phyloP scores from a whole-genome alignment of 805 yeast species.

The Maudiozyma pseudohumilis region DNA sequence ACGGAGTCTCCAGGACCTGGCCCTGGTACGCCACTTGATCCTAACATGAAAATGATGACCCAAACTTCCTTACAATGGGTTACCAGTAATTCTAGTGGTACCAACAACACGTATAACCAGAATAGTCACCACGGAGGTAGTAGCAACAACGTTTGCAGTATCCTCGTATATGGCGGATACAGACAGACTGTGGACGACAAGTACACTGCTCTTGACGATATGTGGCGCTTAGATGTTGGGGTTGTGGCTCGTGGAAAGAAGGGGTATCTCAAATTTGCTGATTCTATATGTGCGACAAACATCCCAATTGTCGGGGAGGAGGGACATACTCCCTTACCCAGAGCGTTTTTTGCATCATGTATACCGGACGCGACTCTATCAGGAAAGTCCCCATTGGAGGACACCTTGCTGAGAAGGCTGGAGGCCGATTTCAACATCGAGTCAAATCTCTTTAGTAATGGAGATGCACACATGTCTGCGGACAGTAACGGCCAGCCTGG shows the following conservation, averaged over 20 bases:
- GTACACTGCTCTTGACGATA: conserved; percentile 32
- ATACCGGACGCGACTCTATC: conserved; percentile 15
- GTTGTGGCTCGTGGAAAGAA: conserved; percentile 30
- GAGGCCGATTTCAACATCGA: conserved; percentile 16
- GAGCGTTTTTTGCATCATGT: conserved; percentile 31
- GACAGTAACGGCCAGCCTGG: background rate
- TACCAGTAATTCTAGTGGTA: background rate
- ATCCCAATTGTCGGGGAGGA: conserved; percentile 8
- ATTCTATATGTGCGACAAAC: conserved; percentile 29
- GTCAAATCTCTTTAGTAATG: background rate
- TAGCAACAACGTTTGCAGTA: conserved; percentile 10
- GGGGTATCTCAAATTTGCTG: conserved; percentile 31
- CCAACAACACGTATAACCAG: background rate
- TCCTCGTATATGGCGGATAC: conserved; percentile 42
- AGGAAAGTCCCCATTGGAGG: conserved; percentile 8
- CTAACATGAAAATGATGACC: background rate
- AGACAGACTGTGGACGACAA: conserved; percentile 23
- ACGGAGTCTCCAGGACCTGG: no score
- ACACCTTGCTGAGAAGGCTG: conserved; percentile 14
- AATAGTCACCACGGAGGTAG: background rate
- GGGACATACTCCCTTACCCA: conserved; percentile 25
- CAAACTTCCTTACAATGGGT: background rate
- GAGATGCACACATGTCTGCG: background rate
- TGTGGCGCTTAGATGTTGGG: conserved; percentile 35
- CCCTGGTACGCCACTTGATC: background rate